Percentiles rank a stretch among this genome's conserved stretches.
These are phyloP conservation scores for Penium margaritaceum DNA, from an alignment of 139 green algal species.

Conservation along the genomic window DNA sequence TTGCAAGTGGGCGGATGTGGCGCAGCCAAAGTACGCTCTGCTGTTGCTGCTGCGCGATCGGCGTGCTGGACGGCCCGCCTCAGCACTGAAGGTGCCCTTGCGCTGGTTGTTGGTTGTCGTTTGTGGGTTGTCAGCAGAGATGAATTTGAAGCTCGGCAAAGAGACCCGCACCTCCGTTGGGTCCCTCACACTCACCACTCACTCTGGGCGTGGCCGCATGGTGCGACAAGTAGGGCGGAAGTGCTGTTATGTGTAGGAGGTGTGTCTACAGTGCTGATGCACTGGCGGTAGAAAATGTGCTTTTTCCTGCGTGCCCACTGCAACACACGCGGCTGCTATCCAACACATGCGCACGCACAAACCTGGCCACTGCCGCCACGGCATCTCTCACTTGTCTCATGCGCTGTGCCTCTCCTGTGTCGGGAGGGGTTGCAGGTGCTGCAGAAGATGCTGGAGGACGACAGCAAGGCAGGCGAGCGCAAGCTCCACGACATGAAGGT, in stretches of 20 bases:
- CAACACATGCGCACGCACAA: neutral
- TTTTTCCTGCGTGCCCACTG: neutral
- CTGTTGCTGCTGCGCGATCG: conserved; percentile 5
- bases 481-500: conserved; percentile 11
- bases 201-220: too few relatives aligned
- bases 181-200: too few relatives aligned
- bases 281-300: neutral
- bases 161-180: too few relatives aligned
- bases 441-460: conserved; percentile 23
- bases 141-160: too few relatives aligned
- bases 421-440: conserved; percentile 10
- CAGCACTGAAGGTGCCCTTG: conserved; percentile 20
- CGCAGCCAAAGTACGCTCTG: conserved; percentile 21
- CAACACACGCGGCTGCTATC: neutral
- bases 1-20: conserved; percentile 20
- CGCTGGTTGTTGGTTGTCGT: neutral
- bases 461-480: conserved; percentile 16
- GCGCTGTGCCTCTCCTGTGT: neutral
- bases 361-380: too few relatives aligned
- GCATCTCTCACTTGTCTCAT: neutral
- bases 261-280: neutral
- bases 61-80: neutral
- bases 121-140: neutral
- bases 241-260: neutral
- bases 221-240: too few relatives aligned